Conservation (phyloP, 116 monocot genomes). For the Posidonia oceanica region DNA sequence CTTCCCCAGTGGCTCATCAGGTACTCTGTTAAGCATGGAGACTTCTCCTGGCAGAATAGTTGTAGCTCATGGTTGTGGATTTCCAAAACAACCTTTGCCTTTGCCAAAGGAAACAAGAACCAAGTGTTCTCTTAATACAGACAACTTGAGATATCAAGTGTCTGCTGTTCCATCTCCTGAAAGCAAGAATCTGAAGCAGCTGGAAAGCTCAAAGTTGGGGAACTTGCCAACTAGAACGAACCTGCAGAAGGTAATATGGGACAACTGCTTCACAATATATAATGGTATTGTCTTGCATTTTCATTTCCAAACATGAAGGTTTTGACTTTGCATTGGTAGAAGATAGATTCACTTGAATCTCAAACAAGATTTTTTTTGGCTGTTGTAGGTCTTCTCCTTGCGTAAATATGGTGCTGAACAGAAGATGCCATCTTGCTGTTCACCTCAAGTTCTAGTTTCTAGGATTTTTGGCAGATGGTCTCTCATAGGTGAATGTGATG, state of each 20-base stretch:
- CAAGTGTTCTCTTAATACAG: conserved; percentile 1
- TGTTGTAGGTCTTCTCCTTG: too few species aligned
- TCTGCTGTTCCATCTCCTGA: conserved; percentile 8
- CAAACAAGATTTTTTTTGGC: too few species aligned
- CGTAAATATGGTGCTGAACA: conserved; percentile 10
- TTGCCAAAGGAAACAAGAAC: conserved; percentile 12
- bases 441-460: conserved; percentile 7
- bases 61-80: conserved; percentile 4
- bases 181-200: conserved; percentile 15
- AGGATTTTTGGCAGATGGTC: conserved; percentile 30
- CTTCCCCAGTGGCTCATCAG: conserved; percentile 2
- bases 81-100: conserved; percentile 12
- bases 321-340: too few species aligned
- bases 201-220: conserved; percentile 9
- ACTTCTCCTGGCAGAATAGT: conserved; percentile 37
- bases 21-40: conserved; percentile 24
- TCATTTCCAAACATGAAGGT: background rate
- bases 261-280: background rate
- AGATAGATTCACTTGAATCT: too few species aligned
- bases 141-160: conserved; percentile 12
- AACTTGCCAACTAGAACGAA: conserved; percentile 15
- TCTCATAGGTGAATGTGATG: conserved; percentile 38
- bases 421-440: conserved; percentile 9
- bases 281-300: background rate
- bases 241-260: conserved; percentile 35